Conservation (phyloP, 768 basidiomycete genomes). For the Rhodocollybia butyracea region DNA sequence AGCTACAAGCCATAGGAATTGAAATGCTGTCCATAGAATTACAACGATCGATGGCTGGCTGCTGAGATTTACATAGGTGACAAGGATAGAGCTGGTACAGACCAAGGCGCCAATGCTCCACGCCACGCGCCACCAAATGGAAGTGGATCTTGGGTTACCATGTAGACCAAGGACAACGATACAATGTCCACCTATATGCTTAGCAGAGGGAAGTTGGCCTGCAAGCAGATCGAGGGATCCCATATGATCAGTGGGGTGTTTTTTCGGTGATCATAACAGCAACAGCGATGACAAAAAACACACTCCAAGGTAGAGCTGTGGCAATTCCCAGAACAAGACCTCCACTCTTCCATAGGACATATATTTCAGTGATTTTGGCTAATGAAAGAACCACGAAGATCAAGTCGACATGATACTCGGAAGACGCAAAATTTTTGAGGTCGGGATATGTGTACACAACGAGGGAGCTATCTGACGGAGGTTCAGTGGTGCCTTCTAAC, state of each 20-base stretch:
- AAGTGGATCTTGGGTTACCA: slow-evolving; percentile 10
- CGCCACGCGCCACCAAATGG: too few species aligned
- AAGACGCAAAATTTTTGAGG: slow-evolving; percentile 9
- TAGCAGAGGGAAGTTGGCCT: slow-evolving; percentile 19
- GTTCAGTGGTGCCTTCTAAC: slow-evolving; percentile 5
- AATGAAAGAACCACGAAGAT: slow-evolving; percentile 12
- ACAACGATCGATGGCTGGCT: slow-evolving; percentile 14
- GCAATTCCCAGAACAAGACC: slow-evolving; percentile 6
- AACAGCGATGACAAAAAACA: too few species aligned
- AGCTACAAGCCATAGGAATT: slow-evolving; percentile 21
- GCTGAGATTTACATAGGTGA: too few species aligned
- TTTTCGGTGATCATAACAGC: too few species aligned
- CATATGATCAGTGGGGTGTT: too few species aligned
- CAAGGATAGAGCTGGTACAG: too few species aligned
- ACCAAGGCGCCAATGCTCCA: too few species aligned
- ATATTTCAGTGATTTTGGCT: slow-evolving; percentile 19
- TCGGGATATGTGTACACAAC: slow-evolving; percentile 14
- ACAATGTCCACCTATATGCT: slow-evolving; percentile 15
- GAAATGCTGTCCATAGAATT: slow-evolving; percentile 20
- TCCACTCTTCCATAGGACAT: slow-evolving; percentile 12
- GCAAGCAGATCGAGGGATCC: too few species aligned
- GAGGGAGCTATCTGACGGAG: slow-evolving; percentile 8
- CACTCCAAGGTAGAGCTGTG: too few species aligned
- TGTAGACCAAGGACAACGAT: slow-evolving; percentile 20
- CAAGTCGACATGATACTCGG: slow-evolving; percentile 3